Evolutionary conservation across 257 asterid genomes (phyloP).

Genomic region (Osmanthus fragrans): DNA sequence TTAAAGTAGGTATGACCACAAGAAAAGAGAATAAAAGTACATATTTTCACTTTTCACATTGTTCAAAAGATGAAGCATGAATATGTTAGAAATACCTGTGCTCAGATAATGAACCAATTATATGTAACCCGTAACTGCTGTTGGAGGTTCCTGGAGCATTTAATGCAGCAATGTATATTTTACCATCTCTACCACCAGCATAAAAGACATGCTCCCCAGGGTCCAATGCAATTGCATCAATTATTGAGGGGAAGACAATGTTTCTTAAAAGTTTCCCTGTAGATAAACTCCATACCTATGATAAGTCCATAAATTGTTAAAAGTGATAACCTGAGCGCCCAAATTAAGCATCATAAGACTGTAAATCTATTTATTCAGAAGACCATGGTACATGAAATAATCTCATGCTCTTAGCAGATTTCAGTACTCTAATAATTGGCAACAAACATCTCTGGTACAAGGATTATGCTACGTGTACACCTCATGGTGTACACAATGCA

Average conservation of each 20-base stretch:
- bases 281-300: conserved; percentile 86
- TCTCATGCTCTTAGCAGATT: not conserved
- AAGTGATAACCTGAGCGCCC: not conserved
- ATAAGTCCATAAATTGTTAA: not conserved
- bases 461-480: no score
- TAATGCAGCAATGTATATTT: conserved; percentile 73
- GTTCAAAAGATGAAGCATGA: conserved; percentile 12
- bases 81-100: conserved; percentile 53
- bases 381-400: not conserved
- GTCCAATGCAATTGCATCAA: conserved; percentile 79
- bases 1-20: not conserved
- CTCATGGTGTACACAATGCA: no score
- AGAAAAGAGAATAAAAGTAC: conserved; percentile 10
- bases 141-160: conserved; percentile 53
- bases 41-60: not conserved
- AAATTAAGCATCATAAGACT: conserved; percentile 8
- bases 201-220: conserved; percentile 81
- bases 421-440: not conserved
- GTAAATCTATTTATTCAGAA: not conserved
- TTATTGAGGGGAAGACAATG: conserved; percentile 74
- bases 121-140: conserved; percentile 58
- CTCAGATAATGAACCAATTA: conserved; percentile 69
- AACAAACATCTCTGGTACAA: conserved; percentile 4
- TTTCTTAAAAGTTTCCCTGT: conserved; percentile 61
- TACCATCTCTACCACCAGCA: conserved; percentile 97